Evolutionary conservation across 208 protist species (phyloP), one percentile per base, ranked within the genome.

Genomic region (Novymonas esmeraldas): DNA sequence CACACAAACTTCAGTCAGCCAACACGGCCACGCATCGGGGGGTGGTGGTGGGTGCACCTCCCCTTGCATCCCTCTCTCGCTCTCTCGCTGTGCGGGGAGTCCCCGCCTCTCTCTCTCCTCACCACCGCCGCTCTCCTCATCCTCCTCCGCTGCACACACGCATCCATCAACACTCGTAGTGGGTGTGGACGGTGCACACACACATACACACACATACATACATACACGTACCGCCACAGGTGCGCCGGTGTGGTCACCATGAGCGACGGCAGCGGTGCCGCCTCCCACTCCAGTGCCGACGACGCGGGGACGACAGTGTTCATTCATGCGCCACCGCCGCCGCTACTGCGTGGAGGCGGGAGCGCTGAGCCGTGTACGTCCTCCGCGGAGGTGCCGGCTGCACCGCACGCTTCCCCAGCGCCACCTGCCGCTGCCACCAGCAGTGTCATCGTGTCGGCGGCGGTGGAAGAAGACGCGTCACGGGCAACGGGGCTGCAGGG

Each of bases 401-500:
- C 31, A 16, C 24, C 38, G 52, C 7, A 42, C 33, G 6, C 52
- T 58, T 58, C n/a, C 11, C 52, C 28, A 29, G 36, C 26, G 34
- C 24, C 26, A 18, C 10, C 45, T 22, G 22, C 34, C 34, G 29
- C 14, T 46, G 36, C 16, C 18, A 5, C 57, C 6, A 31, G 28
- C n/a, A 7, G 41, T 33, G 31, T n/a, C 14, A 20, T 6, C 41
- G 42, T 33, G 16, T 31, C 42, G 7, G 28, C 7, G 5, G 11
- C 14, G 28, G 20, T 26, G 16, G 10, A 5, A 26, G 24, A 42
- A 2, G 60, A 59, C 9, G 24, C 62, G 42, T 49, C 55, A 26
- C 34, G 50, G 26, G 60, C 67, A 24, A 39, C 52, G 10, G 60
- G 67, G 28, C 56, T 74, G 16, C 59, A 61, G 20, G 36, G 42